Evolutionary conservation across 2,329 filamentous ascomycete species (phyloP).

Genomic region (Paramyrothecium sp.): DNA sequence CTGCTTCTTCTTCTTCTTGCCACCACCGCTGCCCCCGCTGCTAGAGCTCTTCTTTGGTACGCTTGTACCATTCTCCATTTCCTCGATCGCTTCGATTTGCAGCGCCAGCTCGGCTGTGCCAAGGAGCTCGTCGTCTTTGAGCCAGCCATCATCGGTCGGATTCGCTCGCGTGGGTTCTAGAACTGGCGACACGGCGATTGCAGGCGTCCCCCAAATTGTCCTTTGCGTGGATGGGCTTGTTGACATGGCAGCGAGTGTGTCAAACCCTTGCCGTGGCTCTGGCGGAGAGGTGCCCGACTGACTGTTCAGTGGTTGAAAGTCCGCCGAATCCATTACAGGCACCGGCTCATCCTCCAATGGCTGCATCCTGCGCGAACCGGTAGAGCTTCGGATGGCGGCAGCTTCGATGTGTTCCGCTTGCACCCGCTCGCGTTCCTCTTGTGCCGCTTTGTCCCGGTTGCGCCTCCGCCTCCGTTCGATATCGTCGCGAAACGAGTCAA

Average conservation of each 20-base stretch:
- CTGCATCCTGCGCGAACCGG: slow-evolving; percentile 35
- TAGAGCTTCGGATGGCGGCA: slow-evolving; percentile 58
- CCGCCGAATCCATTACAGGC: slow-evolving; percentile 50
- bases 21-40: slow-evolving; percentile 21
- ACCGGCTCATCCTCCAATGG: slow-evolving; percentile 33
- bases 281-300: slow-evolving; percentile 52
- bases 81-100: slow-evolving; percentile 55
- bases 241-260: slow-evolving; percentile 71
- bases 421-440: slow-evolving; percentile 82
- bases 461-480: slow-evolving; percentile 73
- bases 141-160: slow-evolving; percentile 73
- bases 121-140: slow-evolving; percentile 76
- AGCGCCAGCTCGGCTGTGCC: slow-evolving; percentile 56
- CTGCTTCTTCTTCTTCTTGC: slow-evolving; percentile 70
- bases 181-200: slow-evolving; percentile 60
- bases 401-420: slow-evolving; percentile 80
- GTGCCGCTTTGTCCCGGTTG: slow-evolving; percentile 78
- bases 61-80: slow-evolving; percentile 28
- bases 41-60: slow-evolving; percentile 12
- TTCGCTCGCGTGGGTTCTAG: slow-evolving; percentile 35
- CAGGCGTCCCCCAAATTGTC: slow-evolving; percentile 91
- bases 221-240: slow-evolving; percentile 74
- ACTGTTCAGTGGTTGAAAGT: slow-evolving; percentile 63
- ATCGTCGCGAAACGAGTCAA: slow-evolving; percentile 75
- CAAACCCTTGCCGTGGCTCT: slow-evolving; percentile 60